Percentiles rank a stretch among this genome's conserved stretches.
Evolutionary conservation across 768 basidiomycete species (phyloP).

Genomic region (Mycena galericulata): DNA sequence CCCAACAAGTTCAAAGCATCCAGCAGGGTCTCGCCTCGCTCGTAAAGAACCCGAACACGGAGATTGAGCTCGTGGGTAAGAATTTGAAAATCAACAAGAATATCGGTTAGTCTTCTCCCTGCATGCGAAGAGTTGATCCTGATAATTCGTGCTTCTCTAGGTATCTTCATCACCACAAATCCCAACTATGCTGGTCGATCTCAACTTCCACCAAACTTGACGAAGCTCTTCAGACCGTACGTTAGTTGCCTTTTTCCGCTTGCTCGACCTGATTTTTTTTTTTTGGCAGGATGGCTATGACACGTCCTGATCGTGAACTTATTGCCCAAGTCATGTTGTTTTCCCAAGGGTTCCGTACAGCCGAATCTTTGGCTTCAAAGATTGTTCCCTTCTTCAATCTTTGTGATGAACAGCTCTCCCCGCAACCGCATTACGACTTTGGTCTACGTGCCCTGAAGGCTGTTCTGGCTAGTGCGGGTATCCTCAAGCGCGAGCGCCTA

Average conservation of each 20-base stretch:
- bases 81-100: slow-evolving; percentile 93
- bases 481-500: slow-evolving; percentile 93
- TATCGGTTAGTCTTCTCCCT: slow-evolving; percentile 69
- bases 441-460: slow-evolving; percentile 97
- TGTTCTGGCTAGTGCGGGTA: slow-evolving; percentile 96
- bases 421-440: slow-evolving; percentile 99
- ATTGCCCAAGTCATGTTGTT: slow-evolving; percentile 99
- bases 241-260: slow-evolving; percentile 43
- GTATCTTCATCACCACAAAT: slow-evolving; percentile 99
- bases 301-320: slow-evolving; percentile 95
- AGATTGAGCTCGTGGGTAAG: slow-evolving; percentile 97
- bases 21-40: slow-evolving; percentile 93
- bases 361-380: slow-evolving; percentile 97
- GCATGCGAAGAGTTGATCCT: not conserved
- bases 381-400: slow-evolving; percentile 99
- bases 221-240: slow-evolving; percentile 93
- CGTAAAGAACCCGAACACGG: slow-evolving; percentile 85
- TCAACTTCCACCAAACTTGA: slow-evolving; percentile 86
- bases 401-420: slow-evolving; percentile 95
- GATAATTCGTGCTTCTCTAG: slow-evolving; percentile 49
- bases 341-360: slow-evolving; percentile 98
- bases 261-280: slow-evolving; percentile 14
- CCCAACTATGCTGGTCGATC: slow-evolving; percentile 99
- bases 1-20: slow-evolving; percentile 98
- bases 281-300: slow-evolving; percentile 93